Evolutionary conservation across 1,139 yeast genomes (phyloP), one percentile per base, ranked within the genome.

Genomic region (Wickerhamomyces sp.): DNA sequence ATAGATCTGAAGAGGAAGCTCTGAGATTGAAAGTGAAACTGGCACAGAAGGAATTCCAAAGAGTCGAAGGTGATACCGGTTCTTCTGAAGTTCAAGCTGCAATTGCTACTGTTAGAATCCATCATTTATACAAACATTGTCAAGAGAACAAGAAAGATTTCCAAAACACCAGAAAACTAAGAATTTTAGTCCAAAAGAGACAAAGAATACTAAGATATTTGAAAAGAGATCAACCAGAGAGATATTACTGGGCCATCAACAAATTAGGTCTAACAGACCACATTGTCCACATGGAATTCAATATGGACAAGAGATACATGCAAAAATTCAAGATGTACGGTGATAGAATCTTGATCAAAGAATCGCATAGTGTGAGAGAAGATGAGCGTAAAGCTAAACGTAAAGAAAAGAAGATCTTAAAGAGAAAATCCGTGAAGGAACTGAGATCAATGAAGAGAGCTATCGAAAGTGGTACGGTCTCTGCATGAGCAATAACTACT

Each of bases 1-100:
- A 90, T 62, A 74, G 95, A 22, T 73, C 73, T 51, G 70, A 73
- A 35, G 60, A 64, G 22, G 90, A 85, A 48, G 70, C 71, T 44
- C 70, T 74, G 57, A 76, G 75, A 49, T 60, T 78, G 50, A 87
- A 90, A 18, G 67, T 78, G 7, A 63, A 64, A 37, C 61, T 83
- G 42, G 96, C 97, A 1, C 73, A 78, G 40, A 66, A 74, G 50
- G 97, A 89, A 63, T 89, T 92, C 61, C 80, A 78, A 51, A 74
- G 96, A 56, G 73, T 75, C 47, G 88, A 81, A 37, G 96, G 96
- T 37, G 97, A 92, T 59, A 87, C 97, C 0, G 97, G 95, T 1
- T 86, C 96, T 1, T 80, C 96, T 37, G 97, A 90, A 64, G 97
- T 89, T 22, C 97, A 90, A 62, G 96, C 97, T 1, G 97, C 97